Conservation (phyloP, 176 grass and related monocot genomes). For the Oryza punctata region DNA sequence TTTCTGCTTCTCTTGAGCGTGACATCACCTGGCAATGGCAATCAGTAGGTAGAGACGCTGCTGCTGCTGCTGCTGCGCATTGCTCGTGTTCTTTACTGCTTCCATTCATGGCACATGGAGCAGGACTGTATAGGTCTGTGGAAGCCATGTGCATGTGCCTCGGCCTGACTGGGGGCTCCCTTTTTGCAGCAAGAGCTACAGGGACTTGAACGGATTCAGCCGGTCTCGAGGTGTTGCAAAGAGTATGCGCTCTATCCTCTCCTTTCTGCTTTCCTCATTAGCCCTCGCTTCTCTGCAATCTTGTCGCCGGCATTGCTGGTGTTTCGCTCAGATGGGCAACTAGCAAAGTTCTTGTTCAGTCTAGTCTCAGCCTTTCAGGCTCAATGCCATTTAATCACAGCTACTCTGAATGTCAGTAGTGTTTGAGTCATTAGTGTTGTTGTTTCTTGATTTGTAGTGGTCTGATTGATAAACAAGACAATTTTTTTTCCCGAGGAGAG, state of each 20-base stretch:
- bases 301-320: not conserved
- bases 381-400: not conserved
- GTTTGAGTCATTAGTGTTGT: not conserved
- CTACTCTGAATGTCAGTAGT: not conserved
- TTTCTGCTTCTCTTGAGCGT: not conserved
- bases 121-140: not conserved
- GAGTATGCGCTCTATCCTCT: conserved; percentile 57
- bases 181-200: conserved; percentile 79
- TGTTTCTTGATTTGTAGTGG: not conserved
- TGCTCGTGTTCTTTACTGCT: conserved; percentile 23
- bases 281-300: not conserved
- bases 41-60: not conserved
- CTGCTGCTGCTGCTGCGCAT: not conserved
- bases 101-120: conserved; percentile 36
- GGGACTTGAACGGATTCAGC: conserved; percentile 72
- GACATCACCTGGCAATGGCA: conserved; percentile 20
- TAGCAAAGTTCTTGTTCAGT: not conserved
- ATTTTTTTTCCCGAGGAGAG: not conserved
- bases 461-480: not conserved
- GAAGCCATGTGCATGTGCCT: not conserved
- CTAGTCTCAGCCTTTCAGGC: not conserved
- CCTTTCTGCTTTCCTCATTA: not conserved
- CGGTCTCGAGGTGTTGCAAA: conserved; percentile 91
- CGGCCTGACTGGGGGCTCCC: conserved; percentile 24
- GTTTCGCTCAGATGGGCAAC: conserved; percentile 31